Percentiles rank a stretch among this genome's conserved stretches.
phyloP scores from a whole-genome alignment of 441 rosid species.

The Populus hybrid region DNA sequence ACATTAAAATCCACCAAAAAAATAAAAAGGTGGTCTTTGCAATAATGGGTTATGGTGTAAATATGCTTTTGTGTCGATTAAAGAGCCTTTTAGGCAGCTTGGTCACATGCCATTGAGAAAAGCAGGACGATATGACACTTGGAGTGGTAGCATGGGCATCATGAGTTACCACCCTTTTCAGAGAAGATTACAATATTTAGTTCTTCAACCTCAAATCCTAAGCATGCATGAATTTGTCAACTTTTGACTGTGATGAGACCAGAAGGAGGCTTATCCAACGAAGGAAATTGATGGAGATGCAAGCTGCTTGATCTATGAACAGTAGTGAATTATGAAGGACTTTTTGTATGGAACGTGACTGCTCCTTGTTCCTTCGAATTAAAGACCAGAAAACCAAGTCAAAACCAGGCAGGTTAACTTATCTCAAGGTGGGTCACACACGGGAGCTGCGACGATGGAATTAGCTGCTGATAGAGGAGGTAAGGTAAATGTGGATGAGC shows the following conservation, averaged over 20 bases:
- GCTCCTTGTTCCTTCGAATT: neutral
- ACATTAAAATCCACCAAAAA: too few relatives aligned
- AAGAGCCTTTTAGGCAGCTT: neutral
- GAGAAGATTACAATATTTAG: neutral
- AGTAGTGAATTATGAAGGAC: neutral
- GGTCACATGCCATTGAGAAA: slow-evolving; percentile 3
- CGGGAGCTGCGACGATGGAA: neutral
- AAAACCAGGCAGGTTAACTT: neutral
- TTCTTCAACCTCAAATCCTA: neutral
- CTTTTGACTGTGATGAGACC: neutral
- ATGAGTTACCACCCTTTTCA: neutral
- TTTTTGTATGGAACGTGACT: neutral
- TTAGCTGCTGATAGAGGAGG: neutral
- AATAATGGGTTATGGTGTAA: neutral
- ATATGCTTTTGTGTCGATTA: neutral
- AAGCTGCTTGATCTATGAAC: neutral
- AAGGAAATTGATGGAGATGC: neutral
- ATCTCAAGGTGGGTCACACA: neutral
- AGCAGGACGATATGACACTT: neutral
- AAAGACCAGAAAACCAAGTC: neutral
- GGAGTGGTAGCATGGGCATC: neutral
- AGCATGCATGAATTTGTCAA: too few relatives aligned
- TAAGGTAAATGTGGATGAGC: neutral
- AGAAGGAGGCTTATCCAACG: neutral
- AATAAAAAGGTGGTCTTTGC: neutral